Percentiles rank a stretch among this genome's conserved stretches.
Evolutionary conservation across 2,329 filamentous ascomycete genomes (phyloP).

Genomic region (Pestalotiopsis sp.): DNA sequence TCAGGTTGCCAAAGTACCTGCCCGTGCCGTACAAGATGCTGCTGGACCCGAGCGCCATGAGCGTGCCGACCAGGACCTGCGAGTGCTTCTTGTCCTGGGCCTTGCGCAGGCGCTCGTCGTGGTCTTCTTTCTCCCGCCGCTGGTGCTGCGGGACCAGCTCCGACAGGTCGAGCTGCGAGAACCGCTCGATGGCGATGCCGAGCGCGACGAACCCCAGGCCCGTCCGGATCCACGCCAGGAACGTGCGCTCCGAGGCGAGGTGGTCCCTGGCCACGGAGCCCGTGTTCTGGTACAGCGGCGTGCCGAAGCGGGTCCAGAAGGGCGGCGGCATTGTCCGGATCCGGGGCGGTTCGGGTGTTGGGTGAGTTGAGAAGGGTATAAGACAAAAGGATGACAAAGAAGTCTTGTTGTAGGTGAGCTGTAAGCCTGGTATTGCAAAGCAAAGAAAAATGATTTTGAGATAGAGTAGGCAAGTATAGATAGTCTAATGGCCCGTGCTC

Average conservation of each 20-base stretch:
- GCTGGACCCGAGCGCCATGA: constrained; percentile 47
- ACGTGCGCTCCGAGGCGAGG: constrained; percentile 56
- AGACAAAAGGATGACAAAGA: too few relatives aligned
- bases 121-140: constrained; percentile 17
- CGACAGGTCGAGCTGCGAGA: constrained; percentile 46
- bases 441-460: too few relatives aligned
- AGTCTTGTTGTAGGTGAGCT: too few relatives aligned
- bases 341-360: neutral
- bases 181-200: constrained; percentile 50
- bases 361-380: too few relatives aligned
- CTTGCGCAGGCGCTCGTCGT: constrained; percentile 14
- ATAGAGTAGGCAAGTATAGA: neutral
- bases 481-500: neutral
- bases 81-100: constrained; percentile 31
- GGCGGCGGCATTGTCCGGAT: neutral
- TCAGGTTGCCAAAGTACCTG: constrained; percentile 49
- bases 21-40: constrained; percentile 49
- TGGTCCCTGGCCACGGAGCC: constrained; percentile 55
- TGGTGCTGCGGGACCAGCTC: constrained; percentile 24
- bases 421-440: too few relatives aligned
- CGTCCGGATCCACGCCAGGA: constrained; percentile 54
- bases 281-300: constrained; percentile 43
- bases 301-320: constrained; percentile 17
- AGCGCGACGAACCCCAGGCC: constrained; percentile 55
- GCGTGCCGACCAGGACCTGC: constrained; percentile 40